These are phyloP conservation scores for Euphorbia peplus DNA, from an alignment of 345 rosid genomes.

Conservation along the genomic window DNA sequence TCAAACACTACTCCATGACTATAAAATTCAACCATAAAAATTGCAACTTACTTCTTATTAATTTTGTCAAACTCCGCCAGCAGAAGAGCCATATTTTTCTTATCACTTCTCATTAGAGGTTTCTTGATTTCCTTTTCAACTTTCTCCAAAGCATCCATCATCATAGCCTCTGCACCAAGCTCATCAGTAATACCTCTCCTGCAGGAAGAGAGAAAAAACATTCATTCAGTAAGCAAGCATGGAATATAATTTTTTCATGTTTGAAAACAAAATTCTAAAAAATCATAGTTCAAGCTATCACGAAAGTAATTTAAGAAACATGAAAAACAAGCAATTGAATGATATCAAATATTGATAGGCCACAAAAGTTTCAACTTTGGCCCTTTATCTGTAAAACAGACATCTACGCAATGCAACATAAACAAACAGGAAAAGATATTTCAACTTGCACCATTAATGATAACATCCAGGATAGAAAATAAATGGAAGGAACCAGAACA, in stretches of 20 bases:
- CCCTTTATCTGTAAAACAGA: not conserved
- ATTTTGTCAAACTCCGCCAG: constrained; percentile 85
- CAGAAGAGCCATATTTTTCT: constrained; percentile 87
- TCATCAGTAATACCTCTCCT: constrained; percentile 87
- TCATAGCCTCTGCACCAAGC: constrained; percentile 89
- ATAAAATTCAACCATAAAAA: not conserved
- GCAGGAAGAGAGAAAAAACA: constrained; percentile 12
- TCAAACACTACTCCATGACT: not conserved
- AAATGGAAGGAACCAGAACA: constrained; percentile 13
- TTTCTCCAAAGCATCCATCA: constrained; percentile 92
- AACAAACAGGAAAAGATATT: not conserved
- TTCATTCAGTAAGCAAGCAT: not conserved
- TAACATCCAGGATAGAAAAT: not conserved
- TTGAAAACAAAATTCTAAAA: not conserved
- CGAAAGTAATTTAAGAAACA: not conserved
- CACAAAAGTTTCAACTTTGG: not conserved
- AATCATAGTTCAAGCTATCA: not conserved
- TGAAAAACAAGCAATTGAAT: not conserved
- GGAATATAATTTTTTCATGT: not conserved
- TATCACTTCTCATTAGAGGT: constrained; percentile 89
- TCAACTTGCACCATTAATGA: not conserved
- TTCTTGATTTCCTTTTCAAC: constrained; percentile 86
- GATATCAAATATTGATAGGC: no score
- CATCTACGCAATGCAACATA: not conserved
- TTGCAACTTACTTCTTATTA: constrained; percentile 64